Evolutionary conservation across 345 rosid genomes (phyloP).

Genomic region (Gossypium bickii): DNA sequence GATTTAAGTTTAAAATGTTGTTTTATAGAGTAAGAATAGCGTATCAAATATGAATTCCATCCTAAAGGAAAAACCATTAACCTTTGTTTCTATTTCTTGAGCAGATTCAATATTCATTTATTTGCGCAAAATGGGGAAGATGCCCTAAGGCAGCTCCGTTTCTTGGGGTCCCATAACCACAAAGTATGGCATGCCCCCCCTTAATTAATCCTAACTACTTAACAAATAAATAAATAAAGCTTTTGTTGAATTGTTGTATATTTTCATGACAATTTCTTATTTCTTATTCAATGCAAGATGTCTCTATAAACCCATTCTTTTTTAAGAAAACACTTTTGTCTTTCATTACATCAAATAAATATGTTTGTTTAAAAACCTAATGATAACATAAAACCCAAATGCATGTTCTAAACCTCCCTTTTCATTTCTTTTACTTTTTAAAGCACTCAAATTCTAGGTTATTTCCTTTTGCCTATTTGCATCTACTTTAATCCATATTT

Average conservation of each 20-base stretch:
- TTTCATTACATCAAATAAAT: background rate
- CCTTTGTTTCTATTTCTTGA: background rate
- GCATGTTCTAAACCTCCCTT: constrained; percentile 15
- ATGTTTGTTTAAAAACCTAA: constrained; percentile 4
- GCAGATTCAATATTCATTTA: background rate
- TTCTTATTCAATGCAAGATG: background rate
- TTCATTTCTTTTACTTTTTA: constrained; percentile 9
- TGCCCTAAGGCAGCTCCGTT: background rate
- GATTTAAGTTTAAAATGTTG: too few relatives aligned
- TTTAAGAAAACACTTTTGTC: background rate
- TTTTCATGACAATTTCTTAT: background rate
- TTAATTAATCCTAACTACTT: background rate
- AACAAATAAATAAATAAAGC: background rate
- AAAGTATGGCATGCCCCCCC: background rate
- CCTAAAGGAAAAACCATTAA: background rate
- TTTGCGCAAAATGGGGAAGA: background rate
- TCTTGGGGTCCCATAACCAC: background rate
- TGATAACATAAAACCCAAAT: constrained; percentile 18
- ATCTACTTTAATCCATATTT: background rate
- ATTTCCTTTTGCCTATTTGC: background rate
- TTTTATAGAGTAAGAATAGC: too few relatives aligned
- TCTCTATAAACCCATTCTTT: background rate
- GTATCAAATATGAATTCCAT: too few relatives aligned
- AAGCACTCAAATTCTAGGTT: constrained; percentile 4
- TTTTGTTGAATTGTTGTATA: background rate